Evolutionary conservation across 1,284 basidiomycete species (phyloP).

Genomic region (Rhodotorula sp.): DNA sequence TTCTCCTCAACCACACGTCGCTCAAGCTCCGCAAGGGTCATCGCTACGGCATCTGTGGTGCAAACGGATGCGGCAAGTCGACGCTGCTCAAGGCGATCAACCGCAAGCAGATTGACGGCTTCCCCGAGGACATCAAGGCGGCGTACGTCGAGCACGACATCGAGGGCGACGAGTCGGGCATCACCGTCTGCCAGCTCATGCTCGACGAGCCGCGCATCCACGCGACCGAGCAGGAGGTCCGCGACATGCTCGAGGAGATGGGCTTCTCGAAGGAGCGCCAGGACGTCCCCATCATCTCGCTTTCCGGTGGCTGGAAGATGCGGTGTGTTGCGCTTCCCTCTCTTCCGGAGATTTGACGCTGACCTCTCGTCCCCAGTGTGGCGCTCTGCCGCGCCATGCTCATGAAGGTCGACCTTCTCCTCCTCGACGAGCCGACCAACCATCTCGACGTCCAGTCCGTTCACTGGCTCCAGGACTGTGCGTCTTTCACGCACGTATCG

Average conservation of each 20-base stretch:
- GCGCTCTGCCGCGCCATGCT: slow-evolving; percentile 74
- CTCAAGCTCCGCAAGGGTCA: slow-evolving; percentile 84
- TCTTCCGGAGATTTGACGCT: neutral
- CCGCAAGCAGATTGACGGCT: slow-evolving; percentile 51
- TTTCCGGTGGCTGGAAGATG: slow-evolving; percentile 99
- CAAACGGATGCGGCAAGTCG: slow-evolving; percentile 95
- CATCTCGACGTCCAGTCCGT: slow-evolving; percentile 90
- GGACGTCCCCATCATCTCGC: slow-evolving; percentile 77
- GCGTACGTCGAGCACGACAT: slow-evolving; percentile 52
- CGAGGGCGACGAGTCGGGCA: slow-evolving; percentile 48
- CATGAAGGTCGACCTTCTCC: slow-evolving; percentile 89
- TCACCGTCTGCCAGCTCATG: slow-evolving; percentile 47
- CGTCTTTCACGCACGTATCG: neutral
- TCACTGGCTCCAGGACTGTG: slow-evolving; percentile 83
- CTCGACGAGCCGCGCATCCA: slow-evolving; percentile 47
- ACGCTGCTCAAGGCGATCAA: slow-evolving; percentile 91
- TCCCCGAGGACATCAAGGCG: slow-evolving; percentile 47
- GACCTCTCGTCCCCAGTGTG: slow-evolving; percentile 27
- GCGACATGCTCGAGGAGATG: slow-evolving; percentile 75
- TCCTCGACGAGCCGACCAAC: slow-evolving; percentile 92
- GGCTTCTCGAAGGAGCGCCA: slow-evolving; percentile 91
- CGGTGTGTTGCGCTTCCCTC: slow-evolving; percentile 29
- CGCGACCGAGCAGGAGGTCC: slow-evolving; percentile 62
- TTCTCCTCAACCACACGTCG: slow-evolving; percentile 92
- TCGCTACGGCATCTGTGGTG: slow-evolving; percentile 90